Evolutionary conservation across 371 early-diverging fungal species (phyloP), one percentile per base, ranked within the genome.

Genomic region (Syncephalastrum contaminatum): DNA sequence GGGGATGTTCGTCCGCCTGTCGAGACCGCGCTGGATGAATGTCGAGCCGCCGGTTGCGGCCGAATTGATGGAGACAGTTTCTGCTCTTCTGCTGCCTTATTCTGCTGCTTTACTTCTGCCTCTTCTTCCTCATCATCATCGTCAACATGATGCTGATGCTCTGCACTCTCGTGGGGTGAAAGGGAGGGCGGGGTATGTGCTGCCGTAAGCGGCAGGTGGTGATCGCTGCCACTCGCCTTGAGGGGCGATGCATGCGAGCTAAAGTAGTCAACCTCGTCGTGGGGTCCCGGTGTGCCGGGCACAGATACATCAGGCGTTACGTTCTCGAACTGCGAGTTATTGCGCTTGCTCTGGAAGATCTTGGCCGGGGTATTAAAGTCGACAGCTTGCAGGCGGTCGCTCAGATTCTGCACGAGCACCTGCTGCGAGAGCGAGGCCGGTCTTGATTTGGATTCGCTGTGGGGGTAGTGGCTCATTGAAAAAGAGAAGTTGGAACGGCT

Each of bases 331-430:
- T 68, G 64, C 24, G 24, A 18, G 43, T 53, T 16, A 15, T 39
- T n/a, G 27, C 56, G 55, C 18, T 67, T 63, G 43, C 58, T 58
- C 51, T 69, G 70, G 52, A 72, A 60, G 14, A 73, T 59, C 21
- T 73, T 73, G 16, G 77, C 66, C 27, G 73, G 71, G 13, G 69
- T 53, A 18, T 67, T 51, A 39, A 72, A 75, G 52, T 75, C 68
- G 30, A 64, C 57, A 7, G 64, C 43, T 13, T 61, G 43, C 24
- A 73, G 42, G 43, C 50, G 58, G 19, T 66, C 64, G 20, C 57
- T 56, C 14, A 60, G 43, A 42, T 56, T 46, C 10, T 61, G 46
- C 18, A 56, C 43, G 10, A 48, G 49, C 50, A 57, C 50, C 36
- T 49, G 27, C 25, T 57, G 50, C 13, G 54, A 54, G 12, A 54